Percentiles rank a stretch among this genome's conserved stretches.
Conservation (phyloP, 768 basidiomycete species). For the Kwoniella dendrophila region DNA sequence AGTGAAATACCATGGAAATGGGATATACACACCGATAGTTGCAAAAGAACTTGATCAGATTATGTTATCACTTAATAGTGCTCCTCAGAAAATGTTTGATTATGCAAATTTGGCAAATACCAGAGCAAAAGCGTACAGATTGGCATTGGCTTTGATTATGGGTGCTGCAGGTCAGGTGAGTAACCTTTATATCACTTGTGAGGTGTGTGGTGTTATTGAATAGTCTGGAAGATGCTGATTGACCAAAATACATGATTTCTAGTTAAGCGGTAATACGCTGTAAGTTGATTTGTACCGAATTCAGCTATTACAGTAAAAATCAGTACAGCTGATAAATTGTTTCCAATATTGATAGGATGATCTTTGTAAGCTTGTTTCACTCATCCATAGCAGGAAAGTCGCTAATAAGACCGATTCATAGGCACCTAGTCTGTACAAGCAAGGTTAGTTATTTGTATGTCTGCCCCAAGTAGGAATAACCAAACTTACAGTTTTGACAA, state of each 20-base stretch:
- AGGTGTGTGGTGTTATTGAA: too few species aligned
- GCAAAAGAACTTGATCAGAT: constrained; percentile 33
- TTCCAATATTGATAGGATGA: constrained; percentile 4
- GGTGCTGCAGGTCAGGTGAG: constrained; percentile 32
- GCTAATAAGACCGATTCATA: constrained; percentile 1
- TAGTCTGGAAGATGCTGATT: neutral
- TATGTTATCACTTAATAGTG: neutral
- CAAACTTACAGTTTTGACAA: neutral
- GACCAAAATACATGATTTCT: too few species aligned
- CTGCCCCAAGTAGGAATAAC: neutral
- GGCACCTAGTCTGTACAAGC: constrained; percentile 27
- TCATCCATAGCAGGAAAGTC: neutral
- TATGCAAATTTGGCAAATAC: constrained; percentile 12
- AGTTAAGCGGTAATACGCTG: constrained; percentile 11
- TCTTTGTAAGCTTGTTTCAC: constrained; percentile 3
- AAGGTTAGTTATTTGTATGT: constrained; percentile 21
- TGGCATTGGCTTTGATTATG: constrained; percentile 31
- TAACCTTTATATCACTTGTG: neutral
- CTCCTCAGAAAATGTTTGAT: constrained; percentile 27
- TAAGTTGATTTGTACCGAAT: neutral
- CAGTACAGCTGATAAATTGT: neutral
- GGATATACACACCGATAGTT: constrained; percentile 25
- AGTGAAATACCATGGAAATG: constrained; percentile 35
- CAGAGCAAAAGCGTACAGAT: constrained; percentile 23
- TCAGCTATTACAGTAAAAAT: neutral